Conservation (phyloP, 2,329 filamentous ascomycete genomes). For the Aspergillus calidoustus region DNA sequence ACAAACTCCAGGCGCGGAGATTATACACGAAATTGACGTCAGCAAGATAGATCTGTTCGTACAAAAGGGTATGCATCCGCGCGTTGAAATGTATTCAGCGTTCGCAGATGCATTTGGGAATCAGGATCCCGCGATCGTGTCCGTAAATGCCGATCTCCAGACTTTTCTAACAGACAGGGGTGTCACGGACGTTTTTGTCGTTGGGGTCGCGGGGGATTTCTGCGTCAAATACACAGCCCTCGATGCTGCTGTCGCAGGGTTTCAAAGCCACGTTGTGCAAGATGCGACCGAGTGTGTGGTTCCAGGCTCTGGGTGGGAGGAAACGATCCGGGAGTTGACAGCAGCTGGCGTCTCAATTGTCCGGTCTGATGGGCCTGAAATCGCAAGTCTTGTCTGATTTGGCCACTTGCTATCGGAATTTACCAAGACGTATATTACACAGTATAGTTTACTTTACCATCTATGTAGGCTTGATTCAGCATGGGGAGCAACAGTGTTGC, state of each 20-base stretch:
- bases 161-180: constrained; percentile 58
- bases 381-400: constrained; percentile 53
- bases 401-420: neutral
- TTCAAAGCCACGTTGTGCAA: constrained; percentile 74
- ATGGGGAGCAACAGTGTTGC: neutral
- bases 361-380: constrained; percentile 59
- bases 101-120: constrained; percentile 80
- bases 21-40: constrained; percentile 72
- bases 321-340: constrained; percentile 59
- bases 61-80: constrained; percentile 74
- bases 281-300: constrained; percentile 79
- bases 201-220: constrained; percentile 85
- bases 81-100: constrained; percentile 91
- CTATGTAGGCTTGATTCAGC: constrained; percentile 2
- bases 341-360: constrained; percentile 67
- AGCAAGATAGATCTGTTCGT: constrained; percentile 67
- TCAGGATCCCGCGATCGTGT: constrained; percentile 37
- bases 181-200: constrained; percentile 81
- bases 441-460: neutral
- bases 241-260: constrained; percentile 77
- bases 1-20: constrained; percentile 69
- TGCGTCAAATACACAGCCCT: constrained; percentile 84
- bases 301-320: constrained; percentile 59
- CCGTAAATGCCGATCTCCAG: constrained; percentile 63
- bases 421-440: too few relatives aligned